Base-by-base conservation (phyloP, 345 rosid genomes). In the Aethionema arabicum region DNA sequence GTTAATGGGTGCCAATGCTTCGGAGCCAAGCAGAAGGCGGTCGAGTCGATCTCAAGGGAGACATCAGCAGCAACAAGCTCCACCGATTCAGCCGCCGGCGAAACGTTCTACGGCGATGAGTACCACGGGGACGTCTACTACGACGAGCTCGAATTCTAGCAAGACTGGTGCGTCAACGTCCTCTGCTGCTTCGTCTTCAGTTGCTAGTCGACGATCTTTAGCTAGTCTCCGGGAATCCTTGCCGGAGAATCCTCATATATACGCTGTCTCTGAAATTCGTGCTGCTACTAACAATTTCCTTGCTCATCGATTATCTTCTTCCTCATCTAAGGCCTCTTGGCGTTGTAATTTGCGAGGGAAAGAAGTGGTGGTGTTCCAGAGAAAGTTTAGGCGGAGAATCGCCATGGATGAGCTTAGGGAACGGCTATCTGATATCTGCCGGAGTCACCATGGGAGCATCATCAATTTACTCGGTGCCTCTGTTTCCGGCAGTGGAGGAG, bases 231-330 rank as follows among this genome's bases (percentile, higher is more conserved):
- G 87, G 14, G 76, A 69, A 1, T 75, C 83, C 27, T 66, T 89
- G 58, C 82, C 96, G 4, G 87, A 89, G 36, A 85, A 68, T 30
- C 86, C 92, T 10, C 82, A 78, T 74, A 79, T 92, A 74, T 92
- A 92, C 82, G 73, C 76, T 77, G 70, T 89, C 76, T 59, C 83
- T 60, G 95, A 89, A 69, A 84, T 92, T 14, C 95, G 95, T 16
- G 41, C 84, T 36, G 91, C 96, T 72, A 92, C 95, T 48, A 92
- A 92, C 84, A 85, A 81, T 56, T 92, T 92, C 88, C 85, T 92
- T 36, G 78, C 87, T 32, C 72, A 79, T 59, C 82, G 83, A 42
- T 45, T 68, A 67, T 79, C 88, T 9, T 74, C 89, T 6, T 79
- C 83, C 2, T 77, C 91, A n/a, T 63, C 91, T 33, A 58, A 79